Conservation (phyloP, 1,284 basidiomycete genomes). For the Golubevia pallescens region DNA sequence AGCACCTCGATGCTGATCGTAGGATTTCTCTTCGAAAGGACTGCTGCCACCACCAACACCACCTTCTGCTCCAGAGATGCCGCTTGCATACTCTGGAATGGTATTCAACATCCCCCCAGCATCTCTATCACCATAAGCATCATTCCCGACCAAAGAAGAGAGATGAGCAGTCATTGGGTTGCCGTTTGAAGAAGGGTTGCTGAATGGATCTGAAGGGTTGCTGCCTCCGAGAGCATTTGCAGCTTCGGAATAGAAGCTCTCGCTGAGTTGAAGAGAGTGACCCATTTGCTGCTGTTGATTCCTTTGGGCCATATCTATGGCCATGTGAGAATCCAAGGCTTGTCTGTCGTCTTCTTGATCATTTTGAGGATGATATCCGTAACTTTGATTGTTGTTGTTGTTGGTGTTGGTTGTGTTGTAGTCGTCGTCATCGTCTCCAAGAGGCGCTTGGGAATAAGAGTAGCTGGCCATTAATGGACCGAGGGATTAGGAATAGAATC, state of each 20-base stretch:
- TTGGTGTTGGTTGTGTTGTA: slow-evolving; percentile 11
- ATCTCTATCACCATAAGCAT: slow-evolving; percentile 5
- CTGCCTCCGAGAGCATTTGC: slow-evolving; percentile 25
- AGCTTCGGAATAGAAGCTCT: slow-evolving; percentile 50
- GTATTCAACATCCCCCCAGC: slow-evolving; percentile 2
- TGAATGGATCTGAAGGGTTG: background rate
- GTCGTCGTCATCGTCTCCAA: slow-evolving; percentile 6
- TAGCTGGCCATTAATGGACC: background rate
- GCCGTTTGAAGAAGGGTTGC: slow-evolving; percentile 2
- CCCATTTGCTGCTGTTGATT: slow-evolving; percentile 4
- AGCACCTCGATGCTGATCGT: background rate
- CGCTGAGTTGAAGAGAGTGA: slow-evolving; percentile 32
- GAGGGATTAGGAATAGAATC: background rate
- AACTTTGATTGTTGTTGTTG: slow-evolving; percentile 11
- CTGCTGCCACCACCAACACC: background rate
- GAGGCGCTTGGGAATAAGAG: slow-evolving; percentile 4
- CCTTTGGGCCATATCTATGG: background rate
- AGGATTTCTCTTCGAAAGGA: background rate
- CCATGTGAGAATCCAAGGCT: background rate
- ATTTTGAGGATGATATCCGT: slow-evolving; percentile 4
- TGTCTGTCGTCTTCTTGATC: background rate
- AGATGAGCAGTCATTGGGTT: slow-evolving; percentile 9
- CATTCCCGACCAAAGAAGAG: slow-evolving; percentile 8
- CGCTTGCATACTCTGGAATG: background rate
- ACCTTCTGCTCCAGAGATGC: background rate